Evolutionary conservation across 2,329 filamentous ascomycete genomes (phyloP).

Genomic region (Huntiella savannae): DNA sequence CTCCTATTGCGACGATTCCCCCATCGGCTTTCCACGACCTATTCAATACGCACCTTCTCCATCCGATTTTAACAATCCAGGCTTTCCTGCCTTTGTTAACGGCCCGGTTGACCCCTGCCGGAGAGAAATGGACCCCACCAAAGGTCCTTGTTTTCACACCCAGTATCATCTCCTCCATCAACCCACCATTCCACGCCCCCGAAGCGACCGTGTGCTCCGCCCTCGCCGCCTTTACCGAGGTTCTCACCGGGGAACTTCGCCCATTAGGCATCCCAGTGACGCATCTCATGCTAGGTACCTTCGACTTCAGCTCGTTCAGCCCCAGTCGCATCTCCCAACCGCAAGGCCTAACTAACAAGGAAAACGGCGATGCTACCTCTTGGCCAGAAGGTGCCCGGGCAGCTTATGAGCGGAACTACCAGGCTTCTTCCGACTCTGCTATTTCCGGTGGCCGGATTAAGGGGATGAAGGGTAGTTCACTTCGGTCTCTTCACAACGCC

Average conservation of each 20-base stretch:
- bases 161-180: conserved; percentile 60
- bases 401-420: conserved; percentile 44
- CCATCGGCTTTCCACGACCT: conserved; percentile 73
- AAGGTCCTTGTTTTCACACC: conserved; percentile 64
- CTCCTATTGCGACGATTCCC: conserved; percentile 68
- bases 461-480: conserved; percentile 47
- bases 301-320: conserved; percentile 58
- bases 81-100: conserved; percentile 69
- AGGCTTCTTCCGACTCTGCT: conserved; percentile 33
- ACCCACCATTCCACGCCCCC: conserved; percentile 63
- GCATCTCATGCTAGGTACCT: conserved; percentile 77
- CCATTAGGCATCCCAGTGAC: conserved; percentile 61
- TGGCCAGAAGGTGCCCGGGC: conserved; percentile 45
- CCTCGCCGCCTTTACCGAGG: conserved; percentile 68
- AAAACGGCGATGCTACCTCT: conserved; percentile 28
- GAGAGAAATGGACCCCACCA: conserved; percentile 33
- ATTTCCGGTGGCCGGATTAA: conserved; percentile 38
- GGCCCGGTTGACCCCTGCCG: conserved; percentile 34
- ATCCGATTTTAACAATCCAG: conserved; percentile 75
- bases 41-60: conserved; percentile 78
- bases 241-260: conserved; percentile 59
- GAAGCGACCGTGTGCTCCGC: conserved; percentile 75
- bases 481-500: conserved; percentile 64
- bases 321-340: conserved; percentile 20
- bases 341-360: conserved; percentile 23